These are phyloP conservation scores for Hemileccinum rubropunctum DNA, from an alignment of 768 basidiomycete species.

Conservation along the genomic window DNA sequence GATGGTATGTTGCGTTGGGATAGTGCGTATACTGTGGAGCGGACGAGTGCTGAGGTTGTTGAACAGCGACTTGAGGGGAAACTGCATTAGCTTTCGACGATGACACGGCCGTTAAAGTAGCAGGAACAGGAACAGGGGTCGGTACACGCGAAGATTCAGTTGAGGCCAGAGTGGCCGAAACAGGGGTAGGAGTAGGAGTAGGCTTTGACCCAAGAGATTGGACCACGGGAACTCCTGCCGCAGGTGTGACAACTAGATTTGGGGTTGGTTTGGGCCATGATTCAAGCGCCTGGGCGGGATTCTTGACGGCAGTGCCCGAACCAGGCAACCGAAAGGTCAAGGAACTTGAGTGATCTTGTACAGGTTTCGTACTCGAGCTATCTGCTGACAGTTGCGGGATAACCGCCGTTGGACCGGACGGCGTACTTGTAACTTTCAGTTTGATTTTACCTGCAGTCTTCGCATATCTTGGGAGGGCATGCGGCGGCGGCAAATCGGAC, in stretches of 20 bases:
- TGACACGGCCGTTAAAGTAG: slow-evolving; percentile 5
- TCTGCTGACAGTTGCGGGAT: slow-evolving; percentile 13
- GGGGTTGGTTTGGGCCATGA: slow-evolving; percentile 20
- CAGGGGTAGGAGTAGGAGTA: slow-evolving; percentile 13
- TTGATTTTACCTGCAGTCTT: slow-evolving; percentile 65
- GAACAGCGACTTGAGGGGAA: slow-evolving; percentile 33
- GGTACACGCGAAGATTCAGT: slow-evolving; percentile 19
- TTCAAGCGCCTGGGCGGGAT: slow-evolving; percentile 18
- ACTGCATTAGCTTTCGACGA: slow-evolving; percentile 20
- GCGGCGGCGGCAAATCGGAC: slow-evolving; percentile 72
- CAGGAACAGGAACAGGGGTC: slow-evolving; percentile 18
- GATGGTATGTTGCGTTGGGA: slow-evolving; percentile 51
- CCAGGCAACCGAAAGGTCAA: slow-evolving; percentile 25
- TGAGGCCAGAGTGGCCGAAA: slow-evolving; percentile 22
- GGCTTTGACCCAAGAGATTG: slow-evolving; percentile 27
- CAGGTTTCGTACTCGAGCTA: slow-evolving; percentile 10
- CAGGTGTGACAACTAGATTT: slow-evolving; percentile 6
- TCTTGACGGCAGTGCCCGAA: slow-evolving; percentile 19
- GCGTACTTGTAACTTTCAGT: slow-evolving; percentile 54
- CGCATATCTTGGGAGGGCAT: slow-evolving; percentile 60
- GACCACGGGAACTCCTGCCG: slow-evolving; percentile 13
- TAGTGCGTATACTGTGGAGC: slow-evolving; percentile 46
- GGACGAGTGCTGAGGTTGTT: slow-evolving; percentile 34
- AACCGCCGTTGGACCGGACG: slow-evolving; percentile 19
- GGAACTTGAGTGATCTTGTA: slow-evolving; percentile 18